phyloP scores from a whole-genome alignment of 192 early-diverging fungal species.

The Rhizophagus clarus region DNA sequence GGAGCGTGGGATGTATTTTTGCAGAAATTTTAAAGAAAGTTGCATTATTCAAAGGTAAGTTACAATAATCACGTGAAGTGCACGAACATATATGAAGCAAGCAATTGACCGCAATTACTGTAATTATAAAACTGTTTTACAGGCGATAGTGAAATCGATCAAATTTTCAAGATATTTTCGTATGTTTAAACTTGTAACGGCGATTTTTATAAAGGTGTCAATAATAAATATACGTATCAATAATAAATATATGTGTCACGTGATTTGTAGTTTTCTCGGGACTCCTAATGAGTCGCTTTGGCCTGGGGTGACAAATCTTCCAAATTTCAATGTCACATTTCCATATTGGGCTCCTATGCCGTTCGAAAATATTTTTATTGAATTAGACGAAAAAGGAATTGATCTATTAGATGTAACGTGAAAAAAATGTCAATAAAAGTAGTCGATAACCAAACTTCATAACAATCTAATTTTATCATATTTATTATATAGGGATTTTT shows the following conservation, averaged over 20 bases:
- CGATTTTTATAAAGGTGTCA: background rate
- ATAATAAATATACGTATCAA: slow-evolving; percentile 21
- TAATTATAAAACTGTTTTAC: background rate
- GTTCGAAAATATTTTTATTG: slow-evolving; percentile 51
- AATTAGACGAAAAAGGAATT: slow-evolving; percentile 65
- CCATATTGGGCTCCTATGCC: slow-evolving; percentile 68
- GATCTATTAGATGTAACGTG: slow-evolving; percentile 60
- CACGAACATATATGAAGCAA: background rate
- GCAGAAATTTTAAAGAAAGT: slow-evolving; percentile 84
- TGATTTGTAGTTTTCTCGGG: slow-evolving; percentile 81
- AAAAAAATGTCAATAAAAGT: too few relatives aligned
- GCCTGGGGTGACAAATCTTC: slow-evolving; percentile 73
- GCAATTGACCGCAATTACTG: background rate
- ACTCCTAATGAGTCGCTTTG: slow-evolving; percentile 80
- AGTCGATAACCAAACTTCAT: background rate
- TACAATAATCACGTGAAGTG: slow-evolving; percentile 9
- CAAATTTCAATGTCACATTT: slow-evolving; percentile 82
- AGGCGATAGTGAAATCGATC: slow-evolving; percentile 90
- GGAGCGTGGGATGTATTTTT: slow-evolving; percentile 97
- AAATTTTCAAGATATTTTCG: slow-evolving; percentile 91
- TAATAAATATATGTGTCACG: slow-evolving; percentile 36
- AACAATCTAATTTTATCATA: background rate
- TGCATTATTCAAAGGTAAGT: slow-evolving; percentile 84
- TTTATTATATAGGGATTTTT: background rate
- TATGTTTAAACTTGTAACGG: background rate